These are phyloP conservation scores for Chlorella sp. DNA, from an alignment of 139 green algal species.

Conservation along the genomic window DNA sequence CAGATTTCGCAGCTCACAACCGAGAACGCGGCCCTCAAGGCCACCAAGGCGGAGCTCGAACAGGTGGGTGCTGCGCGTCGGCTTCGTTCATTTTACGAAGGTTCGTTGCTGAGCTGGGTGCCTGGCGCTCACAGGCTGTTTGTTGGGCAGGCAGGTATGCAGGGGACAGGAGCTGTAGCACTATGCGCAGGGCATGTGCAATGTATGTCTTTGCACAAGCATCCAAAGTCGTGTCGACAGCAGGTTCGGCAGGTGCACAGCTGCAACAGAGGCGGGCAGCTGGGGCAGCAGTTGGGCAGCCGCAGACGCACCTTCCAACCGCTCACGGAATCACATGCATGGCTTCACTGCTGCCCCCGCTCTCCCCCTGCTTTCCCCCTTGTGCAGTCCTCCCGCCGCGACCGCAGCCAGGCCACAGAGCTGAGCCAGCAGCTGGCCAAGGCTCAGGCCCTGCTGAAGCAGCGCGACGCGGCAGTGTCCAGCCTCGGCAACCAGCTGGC, in stretches of 20 bases:
- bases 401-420: not conserved
- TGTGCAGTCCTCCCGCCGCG: not conserved
- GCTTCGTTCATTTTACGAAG: too few relatives aligned
- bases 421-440: not conserved
- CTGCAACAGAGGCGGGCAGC: too few relatives aligned
- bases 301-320: too few relatives aligned
- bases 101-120: too few relatives aligned
- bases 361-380: not conserved
- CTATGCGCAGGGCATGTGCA: not conserved
- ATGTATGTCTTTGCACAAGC: too few relatives aligned
- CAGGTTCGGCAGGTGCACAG: not conserved
- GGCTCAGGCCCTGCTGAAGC: constrained; percentile 25
- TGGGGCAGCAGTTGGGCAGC: too few relatives aligned
- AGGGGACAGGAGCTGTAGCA: too few relatives aligned
- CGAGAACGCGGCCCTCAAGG: not conserved
- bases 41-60: not conserved
- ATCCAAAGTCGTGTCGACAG: not conserved
- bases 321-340: too few relatives aligned
- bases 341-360: too few relatives aligned
- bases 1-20: not conserved
- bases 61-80: not conserved
- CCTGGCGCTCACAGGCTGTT: too few relatives aligned
- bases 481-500: constrained; percentile 1
- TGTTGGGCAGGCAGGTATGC: too few relatives aligned
- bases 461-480: constrained; percentile 15